These are phyloP conservation scores for Phytophthora litchii DNA, from an alignment of 352 stramenopile genomes.

Conservation along the genomic window DNA sequence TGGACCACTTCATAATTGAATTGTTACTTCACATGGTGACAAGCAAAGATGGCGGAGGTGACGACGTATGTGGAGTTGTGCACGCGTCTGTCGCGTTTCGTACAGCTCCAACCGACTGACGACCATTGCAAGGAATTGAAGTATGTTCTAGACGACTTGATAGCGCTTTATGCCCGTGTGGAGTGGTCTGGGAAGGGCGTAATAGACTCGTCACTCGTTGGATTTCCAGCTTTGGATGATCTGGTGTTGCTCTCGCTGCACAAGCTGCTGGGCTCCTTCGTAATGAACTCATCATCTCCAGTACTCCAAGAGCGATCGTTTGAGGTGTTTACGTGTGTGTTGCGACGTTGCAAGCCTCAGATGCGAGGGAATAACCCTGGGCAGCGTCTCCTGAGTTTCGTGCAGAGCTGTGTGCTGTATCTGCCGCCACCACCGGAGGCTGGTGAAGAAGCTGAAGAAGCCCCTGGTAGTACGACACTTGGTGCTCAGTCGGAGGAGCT, in stretches of 20 bases:
- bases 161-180: constrained; percentile 37
- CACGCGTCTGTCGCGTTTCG: constrained; percentile 66
- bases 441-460: constrained; percentile 14
- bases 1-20: constrained; percentile 11
- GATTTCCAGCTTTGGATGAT: constrained; percentile 58
- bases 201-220: constrained; percentile 13
- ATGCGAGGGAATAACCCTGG: constrained; percentile 22
- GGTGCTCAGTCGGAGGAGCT: constrained; percentile 64
- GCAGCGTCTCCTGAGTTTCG: constrained; percentile 42
- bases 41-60: constrained; percentile 19
- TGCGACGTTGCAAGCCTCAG: constrained; percentile 39
- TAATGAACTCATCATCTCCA: constrained; percentile 18
- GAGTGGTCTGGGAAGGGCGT: constrained; percentile 3
- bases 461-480: constrained; percentile 21
- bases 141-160: constrained; percentile 34
- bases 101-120: constrained; percentile 40
- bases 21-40: constrained; percentile 31
- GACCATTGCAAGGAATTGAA: constrained; percentile 22
- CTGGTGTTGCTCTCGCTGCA: constrained; percentile 70
- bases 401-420: constrained; percentile 65
- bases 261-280: constrained; percentile 50
- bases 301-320: constrained; percentile 35
- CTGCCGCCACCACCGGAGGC: constrained; percentile 49
- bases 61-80: constrained; percentile 64
- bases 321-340: constrained; percentile 31